Evolutionary conservation across 169 alveolate species (phyloP), one percentile per base, ranked within the genome.

Genomic region (Cardiosporidium cionae): DNA sequence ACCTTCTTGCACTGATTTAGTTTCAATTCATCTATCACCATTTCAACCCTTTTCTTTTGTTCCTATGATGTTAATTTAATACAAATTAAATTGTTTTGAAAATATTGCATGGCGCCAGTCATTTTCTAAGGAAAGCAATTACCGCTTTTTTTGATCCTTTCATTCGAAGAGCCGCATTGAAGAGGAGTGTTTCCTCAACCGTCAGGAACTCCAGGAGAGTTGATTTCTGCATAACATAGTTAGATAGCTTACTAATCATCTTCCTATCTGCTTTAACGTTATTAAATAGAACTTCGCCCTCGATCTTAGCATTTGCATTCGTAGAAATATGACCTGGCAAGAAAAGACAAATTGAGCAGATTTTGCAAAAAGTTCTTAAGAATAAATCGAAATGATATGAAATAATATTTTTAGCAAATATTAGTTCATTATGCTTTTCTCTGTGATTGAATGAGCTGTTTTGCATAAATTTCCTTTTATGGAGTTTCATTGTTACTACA

Each of bases 181-280:
- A 85, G n/a, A 74, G 66, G 68, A 91, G 66, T 2, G 94, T 85
- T 78, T 91, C 96, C 72, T 84, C 79, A 0, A 89, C 89, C 3
- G 94, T 91, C 72, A 91, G 83, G 67, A 84, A 84, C 28, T 81
- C 87, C 44, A 86, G 78, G 0, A 89, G 73, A 63, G 82, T 62
- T 72, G 89, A 93, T 72, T 87, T 87, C 81, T 91, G 90, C 90
- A 88, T 87, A 23, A 91, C 93, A 76, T 87, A 91, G 0, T n/a
- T 44, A 44, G 27, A 44, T 16, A 44, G 58, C n/a, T 16, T 16
- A 44, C 58, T 44, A 16, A 44, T 44, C 27, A 16, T n/a, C 58
- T 44, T 44, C n/a, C 16, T 16, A n/a, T 44, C 27, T 44, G 58
- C n/a, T 44, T n/a, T n/a, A n/a, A 44, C 16, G 58, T n/a, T n/a